phyloP scores from a whole-genome alignment of 2,329 filamentous ascomycete species.

The Colletotrichum acutatum region DNA sequence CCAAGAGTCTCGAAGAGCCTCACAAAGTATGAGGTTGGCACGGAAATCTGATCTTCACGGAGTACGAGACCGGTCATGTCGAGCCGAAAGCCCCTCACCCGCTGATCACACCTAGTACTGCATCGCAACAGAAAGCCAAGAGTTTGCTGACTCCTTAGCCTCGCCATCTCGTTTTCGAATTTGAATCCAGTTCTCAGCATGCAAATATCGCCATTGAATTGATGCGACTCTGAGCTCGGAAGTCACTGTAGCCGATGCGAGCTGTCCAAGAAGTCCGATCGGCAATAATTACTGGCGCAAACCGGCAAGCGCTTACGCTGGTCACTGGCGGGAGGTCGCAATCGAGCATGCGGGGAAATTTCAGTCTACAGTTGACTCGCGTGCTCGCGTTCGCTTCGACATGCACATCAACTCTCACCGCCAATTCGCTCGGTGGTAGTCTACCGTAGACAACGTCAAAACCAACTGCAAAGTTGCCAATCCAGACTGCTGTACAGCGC shows the following conservation, averaged over 20 bases:
- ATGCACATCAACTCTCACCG: background rate
- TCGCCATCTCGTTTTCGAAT: background rate
- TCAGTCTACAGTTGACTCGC: background rate
- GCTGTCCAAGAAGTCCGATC: background rate
- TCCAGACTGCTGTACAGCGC: background rate
- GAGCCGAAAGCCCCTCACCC: conserved; percentile 1
- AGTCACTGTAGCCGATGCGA: background rate
- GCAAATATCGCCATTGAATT: background rate
- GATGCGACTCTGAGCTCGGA: conserved; percentile 1
- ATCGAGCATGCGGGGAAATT: too few relatives aligned
- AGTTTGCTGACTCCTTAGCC: background rate
- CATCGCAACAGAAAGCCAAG: conserved; percentile 9
- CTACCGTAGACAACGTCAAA: background rate
- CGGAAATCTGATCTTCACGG: background rate
- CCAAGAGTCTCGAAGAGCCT: conserved; percentile 26
- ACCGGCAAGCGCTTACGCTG: background rate
- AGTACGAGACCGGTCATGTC: conserved; percentile 7
- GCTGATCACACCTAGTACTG: conserved; percentile 6
- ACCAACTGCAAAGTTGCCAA: background rate
- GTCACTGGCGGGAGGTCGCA: background rate
- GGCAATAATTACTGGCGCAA: conserved; percentile 1
- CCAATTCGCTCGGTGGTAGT: background rate
- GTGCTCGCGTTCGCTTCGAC: background rate
- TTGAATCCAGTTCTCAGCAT: background rate
- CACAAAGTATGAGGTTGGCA: background rate